Evolutionary conservation across 768 basidiomycete genomes (phyloP), one percentile per base, ranked within the genome.

Genomic region (Pholiota molesta): DNA sequence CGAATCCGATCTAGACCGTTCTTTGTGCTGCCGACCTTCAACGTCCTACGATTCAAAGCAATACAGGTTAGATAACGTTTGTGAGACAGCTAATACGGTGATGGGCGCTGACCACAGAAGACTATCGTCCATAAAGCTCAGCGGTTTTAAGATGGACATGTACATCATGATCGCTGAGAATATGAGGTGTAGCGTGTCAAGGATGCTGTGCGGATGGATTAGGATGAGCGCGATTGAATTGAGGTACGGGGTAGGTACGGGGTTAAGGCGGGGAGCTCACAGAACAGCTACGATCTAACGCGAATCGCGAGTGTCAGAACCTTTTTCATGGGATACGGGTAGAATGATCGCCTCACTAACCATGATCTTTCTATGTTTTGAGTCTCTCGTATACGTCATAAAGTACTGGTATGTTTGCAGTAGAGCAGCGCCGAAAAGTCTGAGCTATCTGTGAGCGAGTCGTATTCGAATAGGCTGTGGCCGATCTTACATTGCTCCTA

Each of bases 381-480:
- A 23, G 19, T 60, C 59, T 5, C 53, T n/a, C 17, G 40, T 60
- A 35, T 60, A 60, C 14, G 52, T 60, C 59, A 60, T 60, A 17
- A 60, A 60, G 40, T 60, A 60, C 21, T 60, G 59, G 40, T 60
- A 60, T 23, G 59, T 52, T 29, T 60, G 59, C 5, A 60, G 40
- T 7, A 60, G 26, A 10, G 59, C 53, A 28, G 29, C 52, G 26
- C 59, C 59, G 17, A 44, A 60, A 3, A 60, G 31, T n/a, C 59
- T 60, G 33, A n/a, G 5, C 26, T 17, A 26, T 47, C 3, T 11
- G 39, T 45, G 10, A 31, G 29, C 40, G 21, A 2, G 4, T 5
- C 17, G 6, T 13, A 35, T 13, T 21, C 17, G 16, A n/a, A 13
- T 17, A 17, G 29, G 17, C n/a, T 33, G 26, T 11, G 19, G 19